A percentile compares a stretch with the other conserved stretches of the same genome.
Conservation (phyloP, 495 filamentous ascomycete species). For the Tuber indicum region DNA sequence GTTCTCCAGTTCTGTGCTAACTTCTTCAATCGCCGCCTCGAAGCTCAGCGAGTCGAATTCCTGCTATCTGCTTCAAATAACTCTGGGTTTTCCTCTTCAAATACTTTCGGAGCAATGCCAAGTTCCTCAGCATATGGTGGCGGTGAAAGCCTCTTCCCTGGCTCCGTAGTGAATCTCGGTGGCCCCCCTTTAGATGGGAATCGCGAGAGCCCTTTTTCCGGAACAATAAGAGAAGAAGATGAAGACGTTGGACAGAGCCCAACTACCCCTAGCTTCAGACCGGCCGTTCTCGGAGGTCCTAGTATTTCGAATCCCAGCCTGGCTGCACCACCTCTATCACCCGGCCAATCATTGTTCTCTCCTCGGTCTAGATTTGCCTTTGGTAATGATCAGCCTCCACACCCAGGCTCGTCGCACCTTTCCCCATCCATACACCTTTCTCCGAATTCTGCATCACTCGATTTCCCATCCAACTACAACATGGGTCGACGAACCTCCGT, state of each 20-base stretch:
- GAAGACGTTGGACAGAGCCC: constrained; percentile 52
- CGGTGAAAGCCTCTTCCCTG: constrained; percentile 51
- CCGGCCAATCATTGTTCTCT: constrained; percentile 28
- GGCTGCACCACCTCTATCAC: constrained; percentile 16
- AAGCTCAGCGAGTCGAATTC: constrained; percentile 54
- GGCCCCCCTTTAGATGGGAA: constrained; percentile 45
- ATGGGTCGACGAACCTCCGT: constrained; percentile 90
- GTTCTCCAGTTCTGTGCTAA: constrained; percentile 64
- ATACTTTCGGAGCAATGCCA: constrained; percentile 31
- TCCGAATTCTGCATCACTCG: constrained; percentile 48
- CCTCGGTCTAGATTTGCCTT: constrained; percentile 47
- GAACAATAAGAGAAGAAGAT: constrained; percentile 52
- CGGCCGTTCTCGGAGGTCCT: constrained; percentile 32
- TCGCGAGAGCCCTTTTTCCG: constrained; percentile 43
- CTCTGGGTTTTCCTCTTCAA: constrained; percentile 21
- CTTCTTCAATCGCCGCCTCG: constrained; percentile 57
- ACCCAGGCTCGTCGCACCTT: constrained; percentile 27
- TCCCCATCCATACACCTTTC: constrained; percentile 43
- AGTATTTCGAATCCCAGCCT: constrained; percentile 18
- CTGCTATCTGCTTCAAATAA: constrained; percentile 43
- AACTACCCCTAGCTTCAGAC: constrained; percentile 50
- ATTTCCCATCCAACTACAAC: constrained; percentile 88
- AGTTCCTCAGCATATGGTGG: constrained; percentile 44
- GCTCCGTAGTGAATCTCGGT: constrained; percentile 38
- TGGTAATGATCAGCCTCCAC: constrained; percentile 47